Evolutionary conservation across 2,329 filamentous ascomycete genomes (phyloP), one percentile per base, ranked within the genome.

Genomic region (Aspergillus fructus): DNA sequence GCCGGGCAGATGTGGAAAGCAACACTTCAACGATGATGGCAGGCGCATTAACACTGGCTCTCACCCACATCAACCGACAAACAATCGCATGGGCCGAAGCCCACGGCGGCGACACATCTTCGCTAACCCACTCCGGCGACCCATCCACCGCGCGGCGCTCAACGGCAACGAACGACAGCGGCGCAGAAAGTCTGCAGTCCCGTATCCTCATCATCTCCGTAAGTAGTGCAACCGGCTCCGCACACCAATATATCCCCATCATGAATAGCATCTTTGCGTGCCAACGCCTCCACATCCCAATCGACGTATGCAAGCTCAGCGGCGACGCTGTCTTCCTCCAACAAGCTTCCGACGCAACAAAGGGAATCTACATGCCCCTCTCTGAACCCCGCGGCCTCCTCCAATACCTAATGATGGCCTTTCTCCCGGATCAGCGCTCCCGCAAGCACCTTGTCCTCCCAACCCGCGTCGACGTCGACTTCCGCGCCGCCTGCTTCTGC

Each of bases 241-340:
- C 92, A 5, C 89, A 85, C 60, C 87, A 97, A 74, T 99, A 99
- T 78, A 99, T 99, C 55, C 89, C 93, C 0, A 94, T 96, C 65
- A 99, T 99, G 94, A 99, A 99, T 77, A 86, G 89, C 67, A 96
- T 97, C 60, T 99, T 99, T 75, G 94, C 94, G 2, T 94, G 93
- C 58, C 90, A 96, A 68, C 88, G 93, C 62, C 84, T 92, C 55
- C 85, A 86, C 66, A 91, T 99, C 62, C 90, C 93, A 23, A 92
- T 99, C 67, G 94, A 99, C 73, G 93, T 96, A 34, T 84, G 96
- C 59, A 89, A 96, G 64, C 81, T 99, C 12, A 86, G 89, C 42
- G 91, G 91, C 21, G 86, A 91, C 65, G 91, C 93, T 0, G 93
- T 96, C 11, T 96, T 99, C 73, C 81, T 99, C 49, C 93, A 99